Conservation (phyloP, 495 filamentous ascomycete species). For the Lichina pygmaea region DNA sequence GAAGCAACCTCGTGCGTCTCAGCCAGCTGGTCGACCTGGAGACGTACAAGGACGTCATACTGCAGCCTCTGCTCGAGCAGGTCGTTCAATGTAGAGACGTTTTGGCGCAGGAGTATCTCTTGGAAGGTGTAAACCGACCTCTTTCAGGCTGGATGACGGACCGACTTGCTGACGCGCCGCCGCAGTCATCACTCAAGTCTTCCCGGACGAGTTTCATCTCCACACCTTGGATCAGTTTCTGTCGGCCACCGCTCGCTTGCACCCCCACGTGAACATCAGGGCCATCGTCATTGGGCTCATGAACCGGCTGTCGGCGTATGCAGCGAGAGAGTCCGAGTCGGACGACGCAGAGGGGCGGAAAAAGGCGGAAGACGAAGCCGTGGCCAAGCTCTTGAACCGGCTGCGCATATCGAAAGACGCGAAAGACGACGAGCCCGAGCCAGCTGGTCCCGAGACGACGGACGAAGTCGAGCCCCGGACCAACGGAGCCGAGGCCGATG, state of each 20-base stretch:
- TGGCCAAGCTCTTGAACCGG: constrained; percentile 46
- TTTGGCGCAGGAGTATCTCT: constrained; percentile 83
- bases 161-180: constrained; percentile 7
- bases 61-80: constrained; percentile 76
- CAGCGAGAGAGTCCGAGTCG: constrained; percentile 58
- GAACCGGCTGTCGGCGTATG: constrained; percentile 84
- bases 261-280: constrained; percentile 91
- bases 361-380: constrained; percentile 62
- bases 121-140: constrained; percentile 33
- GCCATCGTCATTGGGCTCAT: constrained; percentile 94
- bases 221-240: constrained; percentile 88
- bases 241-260: constrained; percentile 67
- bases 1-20: constrained; percentile 79
- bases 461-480: constrained; percentile 1
- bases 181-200: constrained; percentile 88
- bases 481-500: constrained; percentile 1
- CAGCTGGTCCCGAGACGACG: background rate
- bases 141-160: background rate
- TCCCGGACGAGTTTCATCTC: constrained; percentile 93
- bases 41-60: constrained; percentile 70
- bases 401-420: constrained; percentile 40
- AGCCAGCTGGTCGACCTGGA: constrained; percentile 92
- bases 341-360: constrained; percentile 40
- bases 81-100: constrained; percentile 96
- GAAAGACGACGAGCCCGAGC: constrained; percentile 8